phyloP scores from a whole-genome alignment of 2,329 filamentous ascomycete genomes.

The Arachnopeziza araneosa region DNA sequence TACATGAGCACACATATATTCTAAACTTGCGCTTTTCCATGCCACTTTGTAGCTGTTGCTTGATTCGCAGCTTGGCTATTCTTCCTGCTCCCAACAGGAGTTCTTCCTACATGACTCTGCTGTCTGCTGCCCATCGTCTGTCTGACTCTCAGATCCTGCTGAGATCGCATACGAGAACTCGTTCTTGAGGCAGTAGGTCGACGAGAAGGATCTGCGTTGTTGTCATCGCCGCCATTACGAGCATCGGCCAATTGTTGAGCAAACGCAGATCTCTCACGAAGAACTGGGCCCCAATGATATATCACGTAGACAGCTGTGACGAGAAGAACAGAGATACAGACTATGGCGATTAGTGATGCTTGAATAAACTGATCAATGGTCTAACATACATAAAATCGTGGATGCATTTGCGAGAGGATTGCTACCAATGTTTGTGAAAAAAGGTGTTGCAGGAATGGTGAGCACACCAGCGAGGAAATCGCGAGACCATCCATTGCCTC shows the following conservation, averaged over 20 bases:
- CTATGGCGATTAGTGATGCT: slow-evolving; percentile 10
- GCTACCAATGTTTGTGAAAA: slow-evolving; percentile 53
- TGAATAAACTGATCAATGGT: slow-evolving; percentile 21
- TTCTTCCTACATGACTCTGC: slow-evolving; percentile 14
- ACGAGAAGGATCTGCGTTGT: slow-evolving; percentile 9
- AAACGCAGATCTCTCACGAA: slow-evolving; percentile 58
- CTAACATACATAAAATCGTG: slow-evolving; percentile 49
- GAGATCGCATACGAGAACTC: slow-evolving; percentile 21
- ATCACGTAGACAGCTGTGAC: slow-evolving; percentile 60
- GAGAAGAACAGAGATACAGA: slow-evolving; percentile 54
- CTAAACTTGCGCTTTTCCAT: background rate
- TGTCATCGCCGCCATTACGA: slow-evolving; percentile 8
- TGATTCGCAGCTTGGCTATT: slow-evolving; percentile 5
- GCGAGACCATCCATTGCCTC: slow-evolving; percentile 68
- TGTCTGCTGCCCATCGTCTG: slow-evolving; percentile 18
- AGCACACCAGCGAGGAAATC: slow-evolving; percentile 70
- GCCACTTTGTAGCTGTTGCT: background rate
- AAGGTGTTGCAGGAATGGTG: slow-evolving; percentile 61
- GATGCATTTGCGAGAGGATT: slow-evolving; percentile 53
- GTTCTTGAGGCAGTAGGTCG: slow-evolving; percentile 15
- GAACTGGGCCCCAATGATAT: slow-evolving; percentile 56
- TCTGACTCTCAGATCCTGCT: slow-evolving; percentile 23
- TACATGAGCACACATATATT: too few relatives aligned
- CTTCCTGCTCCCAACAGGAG: slow-evolving; percentile 9
- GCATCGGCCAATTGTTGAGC: slow-evolving; percentile 53